These are phyloP conservation scores for Xylaria multiplex DNA, from an alignment of 2,329 filamentous ascomycete genomes.

Conservation along the genomic window DNA sequence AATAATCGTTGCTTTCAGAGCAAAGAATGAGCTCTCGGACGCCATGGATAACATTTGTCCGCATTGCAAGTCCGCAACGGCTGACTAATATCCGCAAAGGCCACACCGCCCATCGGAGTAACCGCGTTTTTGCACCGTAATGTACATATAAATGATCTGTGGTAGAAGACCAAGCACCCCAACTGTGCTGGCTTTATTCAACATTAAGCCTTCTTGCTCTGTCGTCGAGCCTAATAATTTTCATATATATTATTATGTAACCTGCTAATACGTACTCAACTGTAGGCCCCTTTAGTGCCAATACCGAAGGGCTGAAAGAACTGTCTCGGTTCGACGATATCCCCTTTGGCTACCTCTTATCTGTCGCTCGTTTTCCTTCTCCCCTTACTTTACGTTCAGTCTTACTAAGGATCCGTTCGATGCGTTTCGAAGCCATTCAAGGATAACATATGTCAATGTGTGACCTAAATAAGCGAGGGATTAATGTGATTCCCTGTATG, in stretches of 20 bases:
- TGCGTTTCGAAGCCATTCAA: not conserved
- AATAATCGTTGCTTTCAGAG: not conserved
- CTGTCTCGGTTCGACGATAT: not conserved
- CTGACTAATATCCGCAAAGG: slow-evolving; percentile 31
- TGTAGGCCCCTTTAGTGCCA: not conserved
- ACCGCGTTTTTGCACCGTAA: not conserved
- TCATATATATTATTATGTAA: no score
- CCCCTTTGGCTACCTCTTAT: not conserved
- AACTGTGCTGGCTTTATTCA: not conserved
- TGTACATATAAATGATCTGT: not conserved
- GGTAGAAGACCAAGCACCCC: not conserved
- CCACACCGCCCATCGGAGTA: not conserved
- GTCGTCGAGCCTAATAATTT: not conserved
- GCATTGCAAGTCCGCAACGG: slow-evolving; percentile 38
- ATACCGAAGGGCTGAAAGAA: not conserved
- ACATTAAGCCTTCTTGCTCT: not conserved
- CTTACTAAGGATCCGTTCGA: slow-evolving; percentile 5
- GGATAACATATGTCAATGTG: slow-evolving; percentile 12
- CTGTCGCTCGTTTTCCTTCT: not conserved
- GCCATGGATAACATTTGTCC: slow-evolving; percentile 2
- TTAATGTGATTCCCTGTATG: not conserved
- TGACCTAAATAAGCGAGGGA: slow-evolving; percentile 29
- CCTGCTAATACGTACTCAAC: not conserved
- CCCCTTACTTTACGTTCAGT: not conserved
- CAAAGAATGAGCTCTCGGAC: not conserved